These are phyloP conservation scores for Paraphoma sp. DNA, from an alignment of 2,329 filamentous ascomycete species.

Conservation along the genomic window DNA sequence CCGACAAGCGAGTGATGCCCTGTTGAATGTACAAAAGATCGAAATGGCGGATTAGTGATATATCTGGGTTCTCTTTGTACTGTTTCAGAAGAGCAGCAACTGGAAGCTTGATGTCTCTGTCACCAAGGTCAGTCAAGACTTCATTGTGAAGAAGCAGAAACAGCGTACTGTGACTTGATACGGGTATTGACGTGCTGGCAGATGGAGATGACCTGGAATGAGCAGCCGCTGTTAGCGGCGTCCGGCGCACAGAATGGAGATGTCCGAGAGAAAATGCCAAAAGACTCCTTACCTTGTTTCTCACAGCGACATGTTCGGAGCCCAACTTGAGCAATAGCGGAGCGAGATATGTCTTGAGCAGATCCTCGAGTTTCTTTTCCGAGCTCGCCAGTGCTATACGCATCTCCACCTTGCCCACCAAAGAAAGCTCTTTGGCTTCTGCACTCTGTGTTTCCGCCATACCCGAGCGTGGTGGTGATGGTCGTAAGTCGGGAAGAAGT, in stretches of 20 bases:
- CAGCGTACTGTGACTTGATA: slow-evolving; percentile 60
- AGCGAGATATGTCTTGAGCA: slow-evolving; percentile 79
- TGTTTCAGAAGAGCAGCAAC: slow-evolving; percentile 86
- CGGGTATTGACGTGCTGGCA: slow-evolving; percentile 75
- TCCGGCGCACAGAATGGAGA: slow-evolving; percentile 3
- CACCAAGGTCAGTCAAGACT: background rate
- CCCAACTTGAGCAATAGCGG: slow-evolving; percentile 85
- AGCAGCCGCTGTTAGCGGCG: slow-evolving; percentile 41
- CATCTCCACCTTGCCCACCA: slow-evolving; percentile 86
- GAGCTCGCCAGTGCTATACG: slow-evolving; percentile 82
- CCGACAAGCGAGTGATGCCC: slow-evolving; percentile 69
- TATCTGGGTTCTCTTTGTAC: slow-evolving; percentile 76
- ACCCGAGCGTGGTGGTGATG: slow-evolving; percentile 8
- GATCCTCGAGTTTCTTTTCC: slow-evolving; percentile 79
- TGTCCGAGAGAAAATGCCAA: background rate
- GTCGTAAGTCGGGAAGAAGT: background rate
- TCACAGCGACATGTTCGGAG: slow-evolving; percentile 79
- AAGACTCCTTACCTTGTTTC: slow-evolving; percentile 68
- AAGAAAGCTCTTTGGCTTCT: slow-evolving; percentile 77
- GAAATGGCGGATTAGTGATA: slow-evolving; percentile 81
- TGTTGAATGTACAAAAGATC: slow-evolving; percentile 90
- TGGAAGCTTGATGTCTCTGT: slow-evolving; percentile 73
- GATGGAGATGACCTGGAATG: slow-evolving; percentile 65
- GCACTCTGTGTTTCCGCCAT: slow-evolving; percentile 42
- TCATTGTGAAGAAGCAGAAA: background rate